These are phyloP conservation scores for Acer campestre DNA, from an alignment of 345 rosid genomes.

Conservation along the genomic window DNA sequence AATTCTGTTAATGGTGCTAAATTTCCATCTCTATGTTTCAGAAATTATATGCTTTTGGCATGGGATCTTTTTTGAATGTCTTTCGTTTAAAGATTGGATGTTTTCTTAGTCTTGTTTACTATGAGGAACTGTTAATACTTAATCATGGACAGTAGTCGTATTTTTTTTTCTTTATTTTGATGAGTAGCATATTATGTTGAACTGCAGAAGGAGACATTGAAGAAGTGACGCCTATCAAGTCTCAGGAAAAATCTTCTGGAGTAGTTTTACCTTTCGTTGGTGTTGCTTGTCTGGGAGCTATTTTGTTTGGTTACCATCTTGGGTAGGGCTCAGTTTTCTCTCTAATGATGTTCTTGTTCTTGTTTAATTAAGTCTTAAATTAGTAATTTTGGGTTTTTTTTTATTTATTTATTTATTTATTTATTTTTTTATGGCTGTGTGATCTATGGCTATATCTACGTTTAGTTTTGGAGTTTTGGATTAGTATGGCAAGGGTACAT, in stretches of 20 bases:
- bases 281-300: constrained; percentile 96
- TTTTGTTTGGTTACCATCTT: constrained; percentile 92
- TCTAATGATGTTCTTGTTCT: background rate
- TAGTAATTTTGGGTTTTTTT: background rate
- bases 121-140: constrained; percentile 4
- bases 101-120: background rate
- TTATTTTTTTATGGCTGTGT: background rate
- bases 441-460: background rate
- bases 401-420: background rate
- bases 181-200: constrained; percentile 17
- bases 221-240: constrained; percentile 51
- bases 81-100: background rate
- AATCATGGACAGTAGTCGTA: background rate
- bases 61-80: background rate
- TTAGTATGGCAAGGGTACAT: background rate
- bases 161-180: background rate
- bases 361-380: background rate
- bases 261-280: constrained; percentile 86
- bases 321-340: constrained; percentile 54
- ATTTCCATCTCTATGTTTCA: background rate
- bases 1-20: background rate
- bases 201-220: constrained; percentile 69
- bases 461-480: background rate
- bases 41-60: background rate
- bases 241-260: constrained; percentile 61